These are phyloP conservation scores for Poa annua DNA, from an alignment of 176 grass and related monocot genomes.

Conservation along the genomic window DNA sequence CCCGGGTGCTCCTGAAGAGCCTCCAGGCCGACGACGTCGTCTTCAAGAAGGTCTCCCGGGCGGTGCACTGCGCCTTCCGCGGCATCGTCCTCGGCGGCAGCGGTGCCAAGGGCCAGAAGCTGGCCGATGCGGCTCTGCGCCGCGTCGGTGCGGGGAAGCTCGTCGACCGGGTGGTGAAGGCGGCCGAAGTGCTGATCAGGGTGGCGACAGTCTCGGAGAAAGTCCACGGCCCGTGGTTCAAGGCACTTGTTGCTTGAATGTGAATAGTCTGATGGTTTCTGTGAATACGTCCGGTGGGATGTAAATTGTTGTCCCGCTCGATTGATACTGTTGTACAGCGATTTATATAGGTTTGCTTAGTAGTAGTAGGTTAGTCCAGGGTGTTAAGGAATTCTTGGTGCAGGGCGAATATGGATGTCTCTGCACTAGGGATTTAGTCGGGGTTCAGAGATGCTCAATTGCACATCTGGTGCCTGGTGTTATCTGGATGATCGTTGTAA, in stretches of 20 bases:
- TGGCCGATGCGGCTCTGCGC: conserved; percentile 60
- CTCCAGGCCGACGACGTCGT: conserved; percentile 64
- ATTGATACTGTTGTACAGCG: too few species aligned
- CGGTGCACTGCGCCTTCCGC: conserved; percentile 63
- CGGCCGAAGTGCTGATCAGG: conserved; percentile 50
- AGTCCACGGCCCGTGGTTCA: conserved; percentile 86
- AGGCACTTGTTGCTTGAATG: conserved; percentile 53
- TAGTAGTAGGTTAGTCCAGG: background rate
- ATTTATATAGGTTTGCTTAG: too few species aligned
- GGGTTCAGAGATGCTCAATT: background rate
- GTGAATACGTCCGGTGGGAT: conserved; percentile 37
- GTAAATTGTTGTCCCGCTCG: too few species aligned
- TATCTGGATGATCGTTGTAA: background rate
- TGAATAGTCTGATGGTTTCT: conserved; percentile 39
- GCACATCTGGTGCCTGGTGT: conserved; percentile 9
- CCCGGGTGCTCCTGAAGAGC: conserved; percentile 76
- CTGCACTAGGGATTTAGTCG: conserved; percentile 45
- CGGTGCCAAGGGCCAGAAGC: conserved; percentile 55
- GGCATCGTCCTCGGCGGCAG: conserved; percentile 60
- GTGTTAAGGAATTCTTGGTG: conserved; percentile 31
- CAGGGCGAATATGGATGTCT: conserved; percentile 47
- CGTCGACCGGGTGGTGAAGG: conserved; percentile 48
- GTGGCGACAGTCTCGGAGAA: conserved; percentile 57
- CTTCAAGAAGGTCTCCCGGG: conserved; percentile 71
- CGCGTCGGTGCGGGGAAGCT: conserved; percentile 57